Evolutionary conservation across 345 rosid species (phyloP).

Genomic region (Eutrema yunnanense): DNA sequence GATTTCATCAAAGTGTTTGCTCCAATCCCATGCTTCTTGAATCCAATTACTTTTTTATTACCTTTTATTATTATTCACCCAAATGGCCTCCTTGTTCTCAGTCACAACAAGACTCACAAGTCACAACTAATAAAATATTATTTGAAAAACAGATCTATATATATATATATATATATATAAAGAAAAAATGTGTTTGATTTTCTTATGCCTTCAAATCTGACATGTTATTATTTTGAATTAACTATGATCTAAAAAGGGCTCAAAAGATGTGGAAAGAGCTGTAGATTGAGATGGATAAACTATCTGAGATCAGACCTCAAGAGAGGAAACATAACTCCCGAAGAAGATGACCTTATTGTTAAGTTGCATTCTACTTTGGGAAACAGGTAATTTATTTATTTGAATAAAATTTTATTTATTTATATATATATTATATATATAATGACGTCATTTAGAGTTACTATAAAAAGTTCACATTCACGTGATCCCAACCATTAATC

Average conservation of each 20-base stretch:
- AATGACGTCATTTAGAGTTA: neutral
- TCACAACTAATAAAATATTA: too few species aligned
- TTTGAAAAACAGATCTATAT: neutral
- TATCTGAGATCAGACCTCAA: conserved; percentile 49
- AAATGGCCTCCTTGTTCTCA: neutral
- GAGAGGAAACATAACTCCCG: conserved; percentile 45
- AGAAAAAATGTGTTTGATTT: neutral
- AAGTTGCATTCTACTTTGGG: conserved; percentile 44
- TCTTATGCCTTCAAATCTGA: neutral
- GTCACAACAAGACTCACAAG: too few species aligned
- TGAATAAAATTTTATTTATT: neutral
- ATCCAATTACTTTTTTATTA: too few species aligned
- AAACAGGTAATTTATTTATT: conserved; percentile 27
- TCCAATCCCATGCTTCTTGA: too few species aligned
- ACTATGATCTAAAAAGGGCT: conserved; percentile 19
- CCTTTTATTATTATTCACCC: neutral
- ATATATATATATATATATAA: neutral
- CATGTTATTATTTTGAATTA: neutral
- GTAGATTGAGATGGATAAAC: conserved; percentile 52
- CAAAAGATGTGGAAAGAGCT: conserved; percentile 50
- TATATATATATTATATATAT: neutral
- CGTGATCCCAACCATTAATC: neutral
- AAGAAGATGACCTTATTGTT: conserved; percentile 49
- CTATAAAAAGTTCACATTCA: neutral
- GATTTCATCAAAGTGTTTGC: too few species aligned